A percentile compares a stretch with the other conserved stretches of the same genome.
Conservation (phyloP, 2,329 filamentous ascomycete genomes). For the Monosporascus sp. region DNA sequence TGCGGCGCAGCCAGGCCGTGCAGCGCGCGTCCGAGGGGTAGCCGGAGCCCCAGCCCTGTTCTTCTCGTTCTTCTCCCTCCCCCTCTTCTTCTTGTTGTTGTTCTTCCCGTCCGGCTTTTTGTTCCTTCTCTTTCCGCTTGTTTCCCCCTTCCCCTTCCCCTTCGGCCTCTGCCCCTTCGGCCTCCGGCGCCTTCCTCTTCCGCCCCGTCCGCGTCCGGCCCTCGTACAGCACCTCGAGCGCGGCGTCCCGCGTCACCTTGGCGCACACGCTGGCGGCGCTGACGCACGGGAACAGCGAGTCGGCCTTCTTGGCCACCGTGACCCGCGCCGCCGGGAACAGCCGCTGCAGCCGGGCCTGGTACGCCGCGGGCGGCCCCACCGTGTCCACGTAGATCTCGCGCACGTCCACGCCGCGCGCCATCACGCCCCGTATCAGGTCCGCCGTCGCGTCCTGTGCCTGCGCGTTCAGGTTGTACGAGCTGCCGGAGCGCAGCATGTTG, state of each 20-base stretch:
- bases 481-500: constrained; percentile 63
- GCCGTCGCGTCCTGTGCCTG: constrained; percentile 93
- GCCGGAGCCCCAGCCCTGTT: constrained; percentile 75
- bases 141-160: background rate
- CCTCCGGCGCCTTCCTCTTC: too few species aligned
- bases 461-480: constrained; percentile 84
- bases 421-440: constrained; percentile 70
- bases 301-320: constrained; percentile 84
- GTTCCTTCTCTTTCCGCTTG: background rate
- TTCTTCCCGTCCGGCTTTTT: constrained; percentile 18
- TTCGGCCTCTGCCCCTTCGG: too few species aligned
- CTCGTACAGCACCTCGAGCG: constrained; percentile 73
- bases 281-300: constrained; percentile 86
- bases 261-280: constrained; percentile 91
- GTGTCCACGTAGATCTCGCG: constrained; percentile 93
- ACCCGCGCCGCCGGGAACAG: constrained; percentile 75
- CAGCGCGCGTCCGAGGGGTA: constrained; percentile 87
- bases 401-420: constrained; percentile 74
- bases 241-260: constrained; percentile 90
- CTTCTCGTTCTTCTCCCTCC: constrained; percentile 33
- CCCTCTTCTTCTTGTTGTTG: constrained; percentile 19
- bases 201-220: too few species aligned
- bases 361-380: constrained; percentile 73
- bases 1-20: constrained; percentile 71
- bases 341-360: constrained; percentile 78